phyloP scores from a whole-genome alignment of 495 filamentous ascomycete species.

The Xylaria flabelliformis region DNA sequence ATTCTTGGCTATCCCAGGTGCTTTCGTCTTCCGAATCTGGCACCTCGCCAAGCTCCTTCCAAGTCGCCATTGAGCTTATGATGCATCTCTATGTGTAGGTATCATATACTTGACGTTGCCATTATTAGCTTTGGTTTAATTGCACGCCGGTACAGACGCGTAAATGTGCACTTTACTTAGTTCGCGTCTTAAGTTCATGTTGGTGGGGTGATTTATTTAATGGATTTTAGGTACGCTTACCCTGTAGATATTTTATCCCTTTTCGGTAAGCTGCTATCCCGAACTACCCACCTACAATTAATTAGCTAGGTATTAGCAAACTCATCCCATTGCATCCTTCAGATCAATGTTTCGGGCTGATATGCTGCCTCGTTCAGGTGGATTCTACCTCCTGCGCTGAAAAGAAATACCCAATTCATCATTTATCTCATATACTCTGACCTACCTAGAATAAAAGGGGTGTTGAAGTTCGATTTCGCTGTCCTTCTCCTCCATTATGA shows the following conservation, averaged over 20 bases:
- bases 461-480: background rate
- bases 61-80: slow-evolving; percentile 54
- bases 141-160: slow-evolving; percentile 10
- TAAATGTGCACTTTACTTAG: slow-evolving; percentile 15
- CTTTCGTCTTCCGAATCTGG: slow-evolving; percentile 64
- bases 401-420: background rate
- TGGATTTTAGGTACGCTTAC: background rate
- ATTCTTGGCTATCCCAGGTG: slow-evolving; percentile 50
- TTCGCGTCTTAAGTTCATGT: slow-evolving; percentile 8
- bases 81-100: slow-evolving; percentile 34
- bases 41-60: slow-evolving; percentile 64
- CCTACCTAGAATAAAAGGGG: background rate
- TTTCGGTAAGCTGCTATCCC: background rate
- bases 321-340: background rate
- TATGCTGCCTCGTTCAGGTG: background rate
- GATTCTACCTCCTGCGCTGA: background rate
- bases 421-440: background rate
- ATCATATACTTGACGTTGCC: slow-evolving; percentile 14
- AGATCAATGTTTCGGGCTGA: background rate
- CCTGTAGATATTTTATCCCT: background rate
- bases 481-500: slow-evolving; percentile 29
- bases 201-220: slow-evolving; percentile 16
- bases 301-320: background rate
- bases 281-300: background rate
- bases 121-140: slow-evolving; percentile 1